Percentiles rank a stretch among this genome's conserved stretches.
phyloP scores from a whole-genome alignment of 2,329 filamentous ascomycete genomes.

The Nigrospora osmanthi region DNA sequence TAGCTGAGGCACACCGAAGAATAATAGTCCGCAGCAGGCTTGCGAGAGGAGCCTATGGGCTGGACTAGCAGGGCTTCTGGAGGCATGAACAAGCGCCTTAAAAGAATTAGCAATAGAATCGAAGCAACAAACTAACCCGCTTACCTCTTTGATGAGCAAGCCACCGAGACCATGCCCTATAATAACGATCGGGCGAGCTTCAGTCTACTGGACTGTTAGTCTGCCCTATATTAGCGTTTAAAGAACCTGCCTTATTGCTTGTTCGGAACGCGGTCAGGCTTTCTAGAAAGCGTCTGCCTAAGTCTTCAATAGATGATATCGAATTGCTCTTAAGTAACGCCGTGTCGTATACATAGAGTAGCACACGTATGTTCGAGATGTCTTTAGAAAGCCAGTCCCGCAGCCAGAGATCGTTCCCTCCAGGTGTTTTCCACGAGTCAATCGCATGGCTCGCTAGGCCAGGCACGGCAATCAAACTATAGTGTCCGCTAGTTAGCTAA shows the following conservation, averaged over 20 bases:
- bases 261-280: constrained; percentile 7
- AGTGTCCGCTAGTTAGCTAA: not conserved
- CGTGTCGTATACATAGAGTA: constrained; percentile 23
- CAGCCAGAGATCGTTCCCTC: constrained; percentile 17
- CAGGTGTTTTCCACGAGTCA: constrained; percentile 18
- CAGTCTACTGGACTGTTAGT: constrained; percentile 5
- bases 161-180: constrained; percentile 19
- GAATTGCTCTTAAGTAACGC: constrained; percentile 10
- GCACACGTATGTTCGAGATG: constrained; percentile 11
- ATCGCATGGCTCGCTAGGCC: constrained; percentile 20
- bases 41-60: constrained; percentile 4
- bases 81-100: constrained; percentile 10
- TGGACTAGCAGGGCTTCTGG: constrained; percentile 1
- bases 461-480: constrained; percentile 18
- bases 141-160: constrained; percentile 17
- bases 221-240: not conserved
- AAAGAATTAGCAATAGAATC: no score
- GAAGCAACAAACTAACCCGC: not conserved
- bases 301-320: constrained; percentile 11
- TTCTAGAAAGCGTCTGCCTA: constrained; percentile 8
- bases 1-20: constrained; percentile 21
- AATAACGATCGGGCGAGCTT: constrained; percentile 12
- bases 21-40: constrained; percentile 13
- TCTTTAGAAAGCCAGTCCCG: constrained; percentile 17
- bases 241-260: constrained; percentile 5